Percentiles rank a stretch among this genome's conserved stretches.
Conservation (phyloP, 768 basidiomycete genomes). For the Lactifluus subvellereus region DNA sequence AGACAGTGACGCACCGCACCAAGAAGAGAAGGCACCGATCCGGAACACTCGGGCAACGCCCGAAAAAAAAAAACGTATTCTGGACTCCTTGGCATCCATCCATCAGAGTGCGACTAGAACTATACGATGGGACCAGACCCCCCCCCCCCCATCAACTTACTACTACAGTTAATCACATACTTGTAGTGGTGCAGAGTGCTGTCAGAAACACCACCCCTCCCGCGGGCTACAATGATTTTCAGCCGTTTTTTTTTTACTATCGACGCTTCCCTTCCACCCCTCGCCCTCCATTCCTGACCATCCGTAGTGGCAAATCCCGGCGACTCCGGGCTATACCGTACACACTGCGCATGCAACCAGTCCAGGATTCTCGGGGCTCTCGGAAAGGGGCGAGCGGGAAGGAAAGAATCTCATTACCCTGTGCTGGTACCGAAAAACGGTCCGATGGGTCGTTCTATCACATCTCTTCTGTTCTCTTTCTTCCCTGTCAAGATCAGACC, state of each 20-base stretch:
- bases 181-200: neutral
- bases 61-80: neutral
- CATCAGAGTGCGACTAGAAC: neutral
- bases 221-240: neutral
- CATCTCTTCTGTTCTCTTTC: neutral
- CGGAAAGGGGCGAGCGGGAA: neutral
- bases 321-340: neutral
- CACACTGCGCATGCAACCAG: neutral
- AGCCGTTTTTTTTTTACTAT: neutral
- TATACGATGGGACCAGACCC: neutral
- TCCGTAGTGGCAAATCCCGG: neutral
- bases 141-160: neutral
- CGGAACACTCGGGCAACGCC: neutral
- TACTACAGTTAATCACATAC: neutral
- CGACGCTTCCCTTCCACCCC: neutral
- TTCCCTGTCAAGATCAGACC: neutral
- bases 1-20: neutral
- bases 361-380: neutral
- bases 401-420: neutral
- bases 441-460: neutral
- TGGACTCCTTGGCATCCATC: neutral
- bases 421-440: neutral
- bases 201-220: neutral
- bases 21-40: neutral
- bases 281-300: neutral